Evolutionary conservation across 2,329 filamentous ascomycete genomes (phyloP).

Genomic region (Clonostachys sp.): DNA sequence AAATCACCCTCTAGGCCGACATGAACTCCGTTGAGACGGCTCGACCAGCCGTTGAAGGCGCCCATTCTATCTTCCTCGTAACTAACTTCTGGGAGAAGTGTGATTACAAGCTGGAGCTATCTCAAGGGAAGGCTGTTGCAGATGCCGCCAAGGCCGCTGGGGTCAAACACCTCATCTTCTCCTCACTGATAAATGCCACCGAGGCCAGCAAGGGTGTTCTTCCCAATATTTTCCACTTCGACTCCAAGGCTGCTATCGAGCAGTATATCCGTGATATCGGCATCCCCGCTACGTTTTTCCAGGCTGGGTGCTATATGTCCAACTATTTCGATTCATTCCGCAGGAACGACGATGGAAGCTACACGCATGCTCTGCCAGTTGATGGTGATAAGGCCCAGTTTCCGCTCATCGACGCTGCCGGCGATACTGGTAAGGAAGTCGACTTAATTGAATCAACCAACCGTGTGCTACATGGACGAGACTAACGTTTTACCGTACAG

Average conservation of each 20-base stretch:
- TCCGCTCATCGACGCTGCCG: constrained; percentile 27
- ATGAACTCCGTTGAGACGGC: constrained; percentile 27
- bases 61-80: constrained; percentile 35
- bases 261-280: constrained; percentile 44
- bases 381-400: constrained; percentile 20
- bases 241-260: constrained; percentile 1
- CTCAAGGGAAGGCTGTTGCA: constrained; percentile 37
- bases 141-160: neutral
- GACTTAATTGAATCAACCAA: constrained; percentile 13
- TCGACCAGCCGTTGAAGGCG: constrained; percentile 27
- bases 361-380: constrained; percentile 17
- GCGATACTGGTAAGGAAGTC: constrained; percentile 31
- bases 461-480: constrained; percentile 6
- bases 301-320: constrained; percentile 50
- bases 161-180: constrained; percentile 3
- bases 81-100: constrained; percentile 31
- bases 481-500: constrained; percentile 6
- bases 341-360: constrained; percentile 19
- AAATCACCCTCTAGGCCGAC: constrained; percentile 27
- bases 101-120: constrained; percentile 25
- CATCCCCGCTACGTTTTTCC: constrained; percentile 45
- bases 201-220: neutral
- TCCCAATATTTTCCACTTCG: neutral
- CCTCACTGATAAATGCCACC: neutral
- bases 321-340: constrained; percentile 28